Evolutionary conservation across 257 asterid species (phyloP).

Genomic region (Solanum sejunctum): DNA sequence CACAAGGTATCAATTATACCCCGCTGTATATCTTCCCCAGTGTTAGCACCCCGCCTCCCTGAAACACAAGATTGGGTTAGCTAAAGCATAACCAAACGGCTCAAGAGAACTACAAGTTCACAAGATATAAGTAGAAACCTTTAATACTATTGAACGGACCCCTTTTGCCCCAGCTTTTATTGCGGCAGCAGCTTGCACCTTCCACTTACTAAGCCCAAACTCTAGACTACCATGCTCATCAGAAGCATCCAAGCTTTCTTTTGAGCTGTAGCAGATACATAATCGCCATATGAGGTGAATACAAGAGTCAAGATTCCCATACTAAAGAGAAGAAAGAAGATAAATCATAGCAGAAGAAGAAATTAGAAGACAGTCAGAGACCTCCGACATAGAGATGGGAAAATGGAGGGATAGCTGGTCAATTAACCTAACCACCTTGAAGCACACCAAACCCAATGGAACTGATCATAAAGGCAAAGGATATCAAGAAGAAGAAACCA

Average conservation of each 20-base stretch:
- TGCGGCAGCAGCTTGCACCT: constrained; percentile 70
- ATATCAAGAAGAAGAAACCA: neutral
- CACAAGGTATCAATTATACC: constrained; percentile 28
- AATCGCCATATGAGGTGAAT: constrained; percentile 39
- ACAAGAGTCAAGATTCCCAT: neutral
- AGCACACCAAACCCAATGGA: neutral
- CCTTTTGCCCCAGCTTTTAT: constrained; percentile 64
- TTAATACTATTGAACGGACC: constrained; percentile 46
- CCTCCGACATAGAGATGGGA: neutral
- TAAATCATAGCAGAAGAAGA: neutral
- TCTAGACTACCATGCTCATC: constrained; percentile 40
- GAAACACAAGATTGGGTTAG: constrained; percentile 9
- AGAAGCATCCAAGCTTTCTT: constrained; percentile 20
- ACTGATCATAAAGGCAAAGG: neutral
- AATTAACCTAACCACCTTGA: neutral
- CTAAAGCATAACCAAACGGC: neutral
- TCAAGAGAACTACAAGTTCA: neutral
- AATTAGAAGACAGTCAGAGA: neutral
- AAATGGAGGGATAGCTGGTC: neutral
- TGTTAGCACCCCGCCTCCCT: constrained; percentile 93
- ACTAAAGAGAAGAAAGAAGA: neutral
- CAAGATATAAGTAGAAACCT: constrained; percentile 35
- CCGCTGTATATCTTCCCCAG: constrained; percentile 51
- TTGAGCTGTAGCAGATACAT: constrained; percentile 28
- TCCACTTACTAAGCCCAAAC: constrained; percentile 74